Conservation (phyloP, 306 rosid genomes). For the Lotus japonicus region DNA sequence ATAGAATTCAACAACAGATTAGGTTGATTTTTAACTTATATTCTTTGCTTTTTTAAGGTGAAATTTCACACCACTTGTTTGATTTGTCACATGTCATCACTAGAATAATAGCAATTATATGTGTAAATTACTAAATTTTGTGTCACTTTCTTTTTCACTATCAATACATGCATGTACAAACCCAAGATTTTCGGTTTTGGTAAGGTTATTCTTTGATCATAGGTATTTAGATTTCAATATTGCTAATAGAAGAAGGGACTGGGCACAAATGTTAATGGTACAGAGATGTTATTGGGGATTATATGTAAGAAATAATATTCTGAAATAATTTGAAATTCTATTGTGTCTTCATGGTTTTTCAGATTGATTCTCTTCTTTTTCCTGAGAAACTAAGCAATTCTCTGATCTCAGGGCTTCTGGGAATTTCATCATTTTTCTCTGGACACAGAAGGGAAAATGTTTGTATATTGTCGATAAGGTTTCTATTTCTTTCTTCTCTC, state of each 20-base stretch:
- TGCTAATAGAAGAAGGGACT: not conserved
- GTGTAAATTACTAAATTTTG: not conserved
- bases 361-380: not conserved
- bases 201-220: constrained; percentile 23
- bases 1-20: not conserved
- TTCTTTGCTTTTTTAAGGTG: constrained; percentile 20
- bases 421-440: not conserved
- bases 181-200: constrained; percentile 15
- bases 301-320: not conserved
- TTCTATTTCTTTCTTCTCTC: not conserved
- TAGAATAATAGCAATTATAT: not conserved
- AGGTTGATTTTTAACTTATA: not conserved
- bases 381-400: not conserved
- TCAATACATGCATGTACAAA: not conserved
- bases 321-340: not conserved
- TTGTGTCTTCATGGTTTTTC: not conserved
- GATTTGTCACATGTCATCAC: constrained; percentile 10
- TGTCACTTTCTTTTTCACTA: not conserved
- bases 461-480: not conserved
- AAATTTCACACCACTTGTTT: constrained; percentile 20
- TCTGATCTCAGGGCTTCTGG: not conserved
- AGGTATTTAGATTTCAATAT: not conserved
- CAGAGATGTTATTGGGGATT: not conserved
- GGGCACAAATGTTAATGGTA: not conserved
- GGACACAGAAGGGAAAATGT: not conserved